phyloP scores from a whole-genome alignment of 1,139 yeast genomes.

The Groenewaldozyma auringiensis region DNA sequence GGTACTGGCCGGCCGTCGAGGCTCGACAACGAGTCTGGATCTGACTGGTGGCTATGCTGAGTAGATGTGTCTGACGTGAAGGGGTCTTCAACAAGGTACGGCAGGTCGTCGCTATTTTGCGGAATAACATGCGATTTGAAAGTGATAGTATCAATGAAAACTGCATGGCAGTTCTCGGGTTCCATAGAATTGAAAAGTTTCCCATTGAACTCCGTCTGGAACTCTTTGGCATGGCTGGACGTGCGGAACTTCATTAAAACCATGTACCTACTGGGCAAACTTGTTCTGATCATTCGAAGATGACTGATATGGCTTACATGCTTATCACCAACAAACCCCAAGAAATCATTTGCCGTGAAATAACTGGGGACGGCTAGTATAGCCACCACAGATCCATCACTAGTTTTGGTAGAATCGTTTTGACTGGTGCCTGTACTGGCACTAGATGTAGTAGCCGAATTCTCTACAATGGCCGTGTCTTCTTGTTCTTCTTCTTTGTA shows the following conservation, averaged over 20 bases:
- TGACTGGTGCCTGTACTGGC: neutral
- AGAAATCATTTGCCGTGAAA: slow-evolving; percentile 73
- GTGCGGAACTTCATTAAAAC: slow-evolving; percentile 69
- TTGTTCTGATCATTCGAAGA: slow-evolving; percentile 62
- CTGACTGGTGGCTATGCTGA: neutral
- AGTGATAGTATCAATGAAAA: slow-evolving; percentile 45
- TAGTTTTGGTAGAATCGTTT: slow-evolving; percentile 5
- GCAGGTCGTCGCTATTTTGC: slow-evolving; percentile 34
- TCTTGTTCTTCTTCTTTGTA: slow-evolving; percentile 41
- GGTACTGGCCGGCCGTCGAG: slow-evolving; percentile 23
- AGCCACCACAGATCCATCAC: slow-evolving; percentile 42
- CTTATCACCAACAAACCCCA: slow-evolving; percentile 69
- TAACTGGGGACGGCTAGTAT: slow-evolving; percentile 83
- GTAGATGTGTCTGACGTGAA: slow-evolving; percentile 38
- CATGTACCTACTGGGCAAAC: slow-evolving; percentile 62
- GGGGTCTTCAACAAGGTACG: slow-evolving; percentile 69
- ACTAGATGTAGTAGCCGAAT: slow-evolving; percentile 7
- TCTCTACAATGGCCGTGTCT: too few relatives aligned
- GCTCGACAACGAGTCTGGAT: neutral
- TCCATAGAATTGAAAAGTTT: slow-evolving; percentile 78
- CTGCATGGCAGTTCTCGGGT: slow-evolving; percentile 77
- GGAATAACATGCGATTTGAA: slow-evolving; percentile 28
- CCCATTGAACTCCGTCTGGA: slow-evolving; percentile 64
- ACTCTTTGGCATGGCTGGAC: slow-evolving; percentile 47
- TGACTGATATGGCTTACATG: slow-evolving; percentile 56